These are phyloP conservation scores for Dichomitus squalens DNA, from an alignment of 1,284 basidiomycete species.

Conservation along the genomic window DNA sequence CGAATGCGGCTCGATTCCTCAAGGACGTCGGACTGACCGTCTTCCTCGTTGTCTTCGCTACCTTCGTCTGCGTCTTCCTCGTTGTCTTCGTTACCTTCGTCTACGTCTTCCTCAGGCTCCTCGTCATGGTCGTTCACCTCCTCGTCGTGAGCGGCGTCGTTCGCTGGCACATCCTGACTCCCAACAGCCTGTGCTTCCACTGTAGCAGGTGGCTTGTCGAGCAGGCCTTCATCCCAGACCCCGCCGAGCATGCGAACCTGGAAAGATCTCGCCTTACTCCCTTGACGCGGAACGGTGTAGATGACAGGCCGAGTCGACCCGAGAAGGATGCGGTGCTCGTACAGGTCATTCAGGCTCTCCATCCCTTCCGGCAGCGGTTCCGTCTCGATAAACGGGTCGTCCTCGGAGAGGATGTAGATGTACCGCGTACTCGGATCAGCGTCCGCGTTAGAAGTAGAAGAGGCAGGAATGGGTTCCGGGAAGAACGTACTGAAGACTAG, in stretches of 20 bases:
- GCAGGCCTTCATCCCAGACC: slow-evolving; percentile 14
- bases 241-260: slow-evolving; percentile 8
- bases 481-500: slow-evolving; percentile 20
- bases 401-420: slow-evolving; percentile 1
- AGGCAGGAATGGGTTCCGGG: slow-evolving; percentile 2
- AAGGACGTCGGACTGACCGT: background rate
- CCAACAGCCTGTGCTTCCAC: background rate
- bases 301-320: slow-evolving; percentile 51
- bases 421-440: background rate
- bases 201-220: background rate
- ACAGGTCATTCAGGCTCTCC: slow-evolving; percentile 1
- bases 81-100: background rate
- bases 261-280: slow-evolving; percentile 1
- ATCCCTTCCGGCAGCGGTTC: background rate
- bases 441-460: too few relatives aligned
- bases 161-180: too few relatives aligned
- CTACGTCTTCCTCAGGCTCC: background rate
- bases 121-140: background rate
- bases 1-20: background rate
- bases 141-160: background rate
- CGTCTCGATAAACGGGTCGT: slow-evolving; percentile 13
- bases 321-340: slow-evolving; percentile 40
- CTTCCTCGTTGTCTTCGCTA: background rate
- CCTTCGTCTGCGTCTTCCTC: background rate
- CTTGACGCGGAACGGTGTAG: slow-evolving; percentile 36